These are phyloP conservation scores for Wickerhamomyces sp. DNA, from an alignment of 1,139 yeast genomes.

Conservation along the genomic window DNA sequence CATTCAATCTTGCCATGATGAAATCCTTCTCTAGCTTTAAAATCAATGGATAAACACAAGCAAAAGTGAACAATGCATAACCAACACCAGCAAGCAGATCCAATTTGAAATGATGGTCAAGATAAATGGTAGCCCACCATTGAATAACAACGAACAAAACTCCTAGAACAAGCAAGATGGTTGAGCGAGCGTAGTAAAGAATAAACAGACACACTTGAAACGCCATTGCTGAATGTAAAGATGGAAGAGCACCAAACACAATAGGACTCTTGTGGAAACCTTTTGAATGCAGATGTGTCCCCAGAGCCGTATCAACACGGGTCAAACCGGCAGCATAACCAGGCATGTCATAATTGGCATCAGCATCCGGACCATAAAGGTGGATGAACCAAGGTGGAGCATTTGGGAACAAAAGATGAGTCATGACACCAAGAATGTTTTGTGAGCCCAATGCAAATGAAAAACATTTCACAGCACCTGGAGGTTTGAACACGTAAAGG, in stretches of 20 bases:
- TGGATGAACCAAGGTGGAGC: conserved; percentile 74
- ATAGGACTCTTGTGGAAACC: conserved; percentile 66
- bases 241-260: conserved; percentile 68
- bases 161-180: conserved; percentile 30
- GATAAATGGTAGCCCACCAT: conserved; percentile 73
- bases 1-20: conserved; percentile 28
- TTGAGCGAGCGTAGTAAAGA: conserved; percentile 36
- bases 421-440: conserved; percentile 53
- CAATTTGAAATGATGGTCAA: conserved; percentile 67
- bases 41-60: conserved; percentile 31
- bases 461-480: conserved; percentile 51
- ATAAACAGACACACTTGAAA: conserved; percentile 44
- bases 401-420: conserved; percentile 57
- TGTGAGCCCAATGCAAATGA: conserved; percentile 51
- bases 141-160: conserved; percentile 43
- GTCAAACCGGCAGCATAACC: conserved; percentile 70
- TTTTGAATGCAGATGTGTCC: conserved; percentile 54
- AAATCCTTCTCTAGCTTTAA: conserved; percentile 25
- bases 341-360: conserved; percentile 52
- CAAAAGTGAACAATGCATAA: conserved; percentile 43
- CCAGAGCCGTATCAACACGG: conserved; percentile 57
- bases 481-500: conserved; percentile 61
- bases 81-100: conserved; percentile 51
- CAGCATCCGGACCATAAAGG: conserved; percentile 47
- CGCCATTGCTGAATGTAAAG: conserved; percentile 63